Evolutionary conservation across 2,329 filamentous ascomycete species (phyloP), one percentile per base, ranked within the genome.

Genomic region (Neonectria neomacrospora): DNA sequence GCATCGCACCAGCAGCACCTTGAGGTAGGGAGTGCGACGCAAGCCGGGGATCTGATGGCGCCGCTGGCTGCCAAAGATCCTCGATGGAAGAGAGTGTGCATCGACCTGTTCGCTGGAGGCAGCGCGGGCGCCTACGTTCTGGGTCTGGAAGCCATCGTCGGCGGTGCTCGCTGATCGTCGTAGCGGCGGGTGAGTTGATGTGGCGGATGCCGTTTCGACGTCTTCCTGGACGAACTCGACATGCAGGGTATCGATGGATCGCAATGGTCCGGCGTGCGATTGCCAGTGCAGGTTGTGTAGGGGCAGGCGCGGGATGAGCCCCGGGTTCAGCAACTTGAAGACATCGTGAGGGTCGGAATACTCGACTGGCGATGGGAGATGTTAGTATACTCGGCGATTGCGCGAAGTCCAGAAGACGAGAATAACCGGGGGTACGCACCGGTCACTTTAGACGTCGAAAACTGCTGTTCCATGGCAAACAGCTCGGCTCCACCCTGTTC

Each of bases 281-380:
- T 98, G 96, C 96, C 96, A 99, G 75, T 98, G 93, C 48, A 99
- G 88, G 74, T 98, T 96, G 67, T 90, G 91, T 39, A 99, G 85
- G 34, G 96, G 96, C 0, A 98, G 85, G 58, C 92, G 91, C 44
- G 91, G 85, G 42, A 91, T 84, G 61, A 99, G 84, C 61, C 94
- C 89, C 3, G 92, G 88, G 11, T 91, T 90, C 45, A 98, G 83
- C 55, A 95, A 86, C 63, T 92, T 89, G 80, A 95, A 98, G 67
- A 98, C 87, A 73, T 92, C 90, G 76, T 93, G 91, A 56, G 96
- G 95, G 81, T 99, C 96, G 81, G 92, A 93, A 81, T 97, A 99
- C 84, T 98, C 94, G 82, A 97, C 94, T 97, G 54, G 65, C 62
- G 64, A 68, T 52, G 52, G 26, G 54, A 58, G 42, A 56, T 67